A percentile compares a stretch with the other conserved stretches of the same genome.
Evolutionary conservation across 768 basidiomycete species (phyloP).

Genomic region (Boletus huronensis): DNA sequence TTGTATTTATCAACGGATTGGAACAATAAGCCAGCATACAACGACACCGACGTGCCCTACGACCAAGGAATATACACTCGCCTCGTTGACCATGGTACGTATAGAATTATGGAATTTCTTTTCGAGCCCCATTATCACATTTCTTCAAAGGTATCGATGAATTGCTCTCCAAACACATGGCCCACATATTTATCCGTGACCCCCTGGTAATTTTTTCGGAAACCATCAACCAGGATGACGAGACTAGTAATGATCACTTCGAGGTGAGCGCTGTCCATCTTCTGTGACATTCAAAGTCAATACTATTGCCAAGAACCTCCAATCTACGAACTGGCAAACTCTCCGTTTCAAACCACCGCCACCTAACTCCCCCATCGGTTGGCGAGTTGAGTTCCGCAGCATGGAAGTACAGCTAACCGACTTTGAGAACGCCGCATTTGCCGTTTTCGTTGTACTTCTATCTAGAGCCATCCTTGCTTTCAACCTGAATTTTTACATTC

Average conservation of each 20-base stretch:
- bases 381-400: conserved; percentile 97
- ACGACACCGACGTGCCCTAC: conserved; percentile 80
- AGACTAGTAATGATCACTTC: conserved; percentile 87
- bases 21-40: conserved; percentile 90
- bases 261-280: conserved; percentile 54
- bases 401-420: conserved; percentile 99
- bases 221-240: conserved; percentile 89
- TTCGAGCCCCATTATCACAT: not conserved
- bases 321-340: conserved; percentile 99
- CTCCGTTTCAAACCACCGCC: conserved; percentile 98
- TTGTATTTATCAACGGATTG: conserved; percentile 85
- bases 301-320: conserved; percentile 67
- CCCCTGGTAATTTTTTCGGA: conserved; percentile 95
- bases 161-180: conserved; percentile 83
- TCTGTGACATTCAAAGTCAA: not conserved
- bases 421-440: conserved; percentile 97
- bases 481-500: conserved; percentile 92
- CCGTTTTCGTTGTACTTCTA: conserved; percentile 90
- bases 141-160: conserved; percentile 70
- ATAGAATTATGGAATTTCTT: not conserved
- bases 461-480: conserved; percentile 91
- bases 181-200: conserved; percentile 96
- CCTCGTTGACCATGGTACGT: conserved; percentile 67
- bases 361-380: conserved; percentile 87
- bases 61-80: conserved; percentile 72